These are phyloP conservation scores for Spiromastix sp. DNA, from an alignment of 2,329 filamentous ascomycete species.

Conservation along the genomic window DNA sequence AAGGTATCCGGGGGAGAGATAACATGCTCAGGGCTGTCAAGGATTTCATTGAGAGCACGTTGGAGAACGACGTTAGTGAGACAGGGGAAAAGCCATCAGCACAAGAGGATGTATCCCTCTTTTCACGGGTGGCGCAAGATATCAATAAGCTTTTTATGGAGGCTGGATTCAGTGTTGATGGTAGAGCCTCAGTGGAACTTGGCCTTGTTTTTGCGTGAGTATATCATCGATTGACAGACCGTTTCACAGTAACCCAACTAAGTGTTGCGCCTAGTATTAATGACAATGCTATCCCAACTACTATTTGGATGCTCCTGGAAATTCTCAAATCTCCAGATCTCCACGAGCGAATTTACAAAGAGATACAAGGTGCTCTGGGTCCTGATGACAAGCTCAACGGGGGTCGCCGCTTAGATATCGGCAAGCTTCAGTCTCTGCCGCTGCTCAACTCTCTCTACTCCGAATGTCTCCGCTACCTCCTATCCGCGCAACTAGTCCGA, in stretches of 20 bases:
- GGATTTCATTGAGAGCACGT: neutral
- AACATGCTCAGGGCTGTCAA: neutral
- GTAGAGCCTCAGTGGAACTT: neutral
- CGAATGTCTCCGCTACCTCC: neutral
- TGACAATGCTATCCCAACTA: slow-evolving; percentile 1
- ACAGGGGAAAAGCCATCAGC: neutral
- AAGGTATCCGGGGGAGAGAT: neutral
- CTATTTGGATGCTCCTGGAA: neutral
- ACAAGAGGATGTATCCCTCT: too few relatives aligned
- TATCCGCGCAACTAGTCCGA: neutral
- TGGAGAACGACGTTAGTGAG: neutral
- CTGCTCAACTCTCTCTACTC: neutral
- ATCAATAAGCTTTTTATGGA: neutral
- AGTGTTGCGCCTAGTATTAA: too few relatives aligned
- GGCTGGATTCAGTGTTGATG: neutral
- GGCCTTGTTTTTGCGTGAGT: neutral
- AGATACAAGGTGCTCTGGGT: neutral
- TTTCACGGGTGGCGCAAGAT: neutral
- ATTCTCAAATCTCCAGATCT: neutral
- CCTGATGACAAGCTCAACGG: neutral
- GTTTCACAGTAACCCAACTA: too few relatives aligned
- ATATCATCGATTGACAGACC: too few relatives aligned
- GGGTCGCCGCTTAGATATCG: neutral
- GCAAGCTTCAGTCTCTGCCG: neutral
- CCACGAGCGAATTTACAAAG: neutral